These are phyloP conservation scores for Lotmaria passim DNA, from an alignment of 208 protist species.

Conservation along the genomic window DNA sequence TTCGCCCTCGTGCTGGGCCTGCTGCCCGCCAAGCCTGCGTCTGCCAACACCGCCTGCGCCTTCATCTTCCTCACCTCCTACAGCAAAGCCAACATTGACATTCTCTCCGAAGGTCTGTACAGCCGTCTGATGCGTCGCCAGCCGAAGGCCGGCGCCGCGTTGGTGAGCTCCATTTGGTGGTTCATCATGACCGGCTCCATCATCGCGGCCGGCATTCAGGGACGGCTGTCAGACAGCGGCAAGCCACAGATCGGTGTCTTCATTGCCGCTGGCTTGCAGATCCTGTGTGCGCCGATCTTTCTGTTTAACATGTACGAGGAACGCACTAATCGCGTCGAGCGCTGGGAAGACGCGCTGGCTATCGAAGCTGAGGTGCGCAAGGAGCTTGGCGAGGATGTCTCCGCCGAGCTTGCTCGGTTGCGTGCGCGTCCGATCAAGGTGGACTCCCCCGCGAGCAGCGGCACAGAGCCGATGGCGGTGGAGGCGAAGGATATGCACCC, in stretches of 20 bases:
- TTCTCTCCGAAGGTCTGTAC: constrained; percentile 78
- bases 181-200: constrained; percentile 56
- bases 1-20: constrained; percentile 49
- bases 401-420: constrained; percentile 8
- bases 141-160: constrained; percentile 44
- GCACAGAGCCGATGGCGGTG: neutral
- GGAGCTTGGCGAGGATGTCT: constrained; percentile 31
- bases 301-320: constrained; percentile 74
- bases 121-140: constrained; percentile 59
- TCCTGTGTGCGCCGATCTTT: constrained; percentile 52
- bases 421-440: neutral
- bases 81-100: constrained; percentile 69
- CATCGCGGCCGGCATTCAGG: constrained; percentile 48
- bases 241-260: constrained; percentile 46
- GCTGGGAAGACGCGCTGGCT: constrained; percentile 43
- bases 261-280: constrained; percentile 53
- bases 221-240: constrained; percentile 56
- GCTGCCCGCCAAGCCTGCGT: constrained; percentile 44
- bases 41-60: constrained; percentile 42
- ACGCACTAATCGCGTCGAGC: constrained; percentile 54
- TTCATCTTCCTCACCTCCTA: constrained; percentile 62
- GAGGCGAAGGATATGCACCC: neutral
- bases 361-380: constrained; percentile 31
- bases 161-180: constrained; percentile 78
- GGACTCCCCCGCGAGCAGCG: neutral